phyloP scores from a whole-genome alignment of 306 rosid species.

The Gleditsia sinensis region DNA sequence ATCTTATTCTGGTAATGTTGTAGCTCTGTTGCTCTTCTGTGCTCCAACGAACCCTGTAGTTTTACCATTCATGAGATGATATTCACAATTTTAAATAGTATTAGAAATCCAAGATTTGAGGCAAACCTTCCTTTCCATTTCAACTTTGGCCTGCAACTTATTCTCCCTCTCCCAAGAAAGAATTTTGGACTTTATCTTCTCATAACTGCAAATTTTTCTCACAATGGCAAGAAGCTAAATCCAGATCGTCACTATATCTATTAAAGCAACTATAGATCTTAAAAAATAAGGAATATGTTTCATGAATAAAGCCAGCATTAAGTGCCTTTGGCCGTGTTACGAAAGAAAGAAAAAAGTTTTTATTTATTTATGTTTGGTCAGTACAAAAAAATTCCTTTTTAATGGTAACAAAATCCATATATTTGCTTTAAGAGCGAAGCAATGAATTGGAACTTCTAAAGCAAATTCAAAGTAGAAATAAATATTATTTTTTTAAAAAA shows the following conservation, averaged over 20 bases:
- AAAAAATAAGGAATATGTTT: neutral
- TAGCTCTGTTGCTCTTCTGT: slow-evolving; percentile 40
- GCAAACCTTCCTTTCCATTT: slow-evolving; percentile 67
- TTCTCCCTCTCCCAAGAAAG: slow-evolving; percentile 71
- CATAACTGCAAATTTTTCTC: slow-evolving; percentile 55
- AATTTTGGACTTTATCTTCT: slow-evolving; percentile 53
- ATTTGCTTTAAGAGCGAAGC: too few species aligned
- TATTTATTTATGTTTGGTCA: too few species aligned
- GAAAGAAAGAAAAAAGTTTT: too few species aligned
- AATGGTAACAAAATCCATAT: too few species aligned
- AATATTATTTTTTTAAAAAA: too few species aligned
- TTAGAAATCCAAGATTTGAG: neutral
- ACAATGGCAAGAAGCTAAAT: slow-evolving; percentile 14
- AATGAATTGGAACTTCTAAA: too few species aligned
- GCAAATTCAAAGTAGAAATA: too few species aligned
- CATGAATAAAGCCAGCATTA: neutral
- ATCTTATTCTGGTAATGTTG: slow-evolving; percentile 57
- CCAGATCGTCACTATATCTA: neutral
- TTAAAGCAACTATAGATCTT: neutral
- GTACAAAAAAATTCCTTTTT: too few species aligned
- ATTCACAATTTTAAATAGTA: slow-evolving; percentile 15
- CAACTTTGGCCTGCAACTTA: slow-evolving; percentile 56
- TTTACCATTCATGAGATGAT: slow-evolving; percentile 13
- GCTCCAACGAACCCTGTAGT: slow-evolving; percentile 55
- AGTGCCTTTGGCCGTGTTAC: too few species aligned